Base-by-base conservation (phyloP, 2,329 filamentous ascomycete species). In the Metarhizium robertsii region DNA sequence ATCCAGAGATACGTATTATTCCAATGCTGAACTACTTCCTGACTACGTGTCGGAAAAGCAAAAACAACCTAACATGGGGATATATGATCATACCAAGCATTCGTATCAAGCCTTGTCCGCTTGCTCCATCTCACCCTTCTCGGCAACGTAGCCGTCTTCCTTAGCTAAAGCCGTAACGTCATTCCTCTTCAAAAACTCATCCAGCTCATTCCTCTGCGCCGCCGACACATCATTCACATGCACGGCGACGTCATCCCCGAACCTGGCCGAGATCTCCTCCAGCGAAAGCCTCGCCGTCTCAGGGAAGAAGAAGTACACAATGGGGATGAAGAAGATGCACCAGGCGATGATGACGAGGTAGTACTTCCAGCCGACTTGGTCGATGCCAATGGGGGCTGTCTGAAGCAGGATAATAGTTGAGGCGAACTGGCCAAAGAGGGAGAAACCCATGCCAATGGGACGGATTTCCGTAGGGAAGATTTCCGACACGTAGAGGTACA, bases 201-300 rank as follows among this genome's bases (percentile, higher is more conserved):
- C 65, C 6, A 64, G 54, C 32, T 65, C 57, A 48, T 53, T 58
- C 20, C 61, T 56, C 49, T 61, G 60, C 30, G 52, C 59, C 40
- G 74, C 74, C 0, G 70, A 71, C 0, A 71, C 69, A 59, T 75
- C 71, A 4, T 71, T 75, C 6, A 76, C 61, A 48, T 75, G 67
- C 4, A 78, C 71, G 0, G 75, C 75, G 6, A 79, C 74, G 29
- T 79, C 75, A 52, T 80, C 77, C 6, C 76, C 77, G 54, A 79
- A 65, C 1, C 55, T 59, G 6, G 62, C 61, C 11, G 62, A 61
- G 70, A 72, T 64, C 64, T 70, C 60, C 67, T 81, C 54, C 64
- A 79, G 58, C 70, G 74, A 62, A 48, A 74, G 47, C 5, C 58
- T 56, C 0, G 63, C 64, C 1, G 67, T 67, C 13, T 69, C 66